Evolutionary conservation across 2,329 filamentous ascomycete genomes (phyloP).

Genomic region (Fusarium pseudonygamai): DNA sequence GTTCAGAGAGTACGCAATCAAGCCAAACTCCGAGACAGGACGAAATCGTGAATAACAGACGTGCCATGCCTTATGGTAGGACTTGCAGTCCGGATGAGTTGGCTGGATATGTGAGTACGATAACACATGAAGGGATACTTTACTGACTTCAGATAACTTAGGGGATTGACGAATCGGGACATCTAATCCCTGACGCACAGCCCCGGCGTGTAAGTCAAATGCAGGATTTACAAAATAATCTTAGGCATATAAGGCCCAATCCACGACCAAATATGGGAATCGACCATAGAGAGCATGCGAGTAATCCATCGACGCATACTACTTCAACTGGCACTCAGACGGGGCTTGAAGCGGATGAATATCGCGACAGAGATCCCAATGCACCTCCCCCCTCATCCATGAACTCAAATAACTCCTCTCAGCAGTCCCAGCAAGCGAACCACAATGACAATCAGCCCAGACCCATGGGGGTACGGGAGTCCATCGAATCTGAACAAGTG

Average conservation of each 20-base stretch:
- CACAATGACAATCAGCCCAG: neutral
- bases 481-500: neutral
- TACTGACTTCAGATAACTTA: neutral
- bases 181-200: neutral
- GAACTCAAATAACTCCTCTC: neutral
- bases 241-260: neutral
- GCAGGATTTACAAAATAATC: neutral
- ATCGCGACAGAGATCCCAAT: neutral
- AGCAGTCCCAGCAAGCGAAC: neutral
- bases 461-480: neutral
- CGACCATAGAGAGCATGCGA: accelerated
- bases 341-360: neutral
- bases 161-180: neutral
- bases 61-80: accelerated
- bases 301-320: neutral
- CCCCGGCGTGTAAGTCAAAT: neutral
- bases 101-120: neutral
- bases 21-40: accelerated
- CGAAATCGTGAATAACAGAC: neutral
- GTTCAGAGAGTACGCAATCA: neutral
- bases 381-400: neutral
- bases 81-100: conserved; percentile 3
- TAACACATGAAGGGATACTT: neutral
- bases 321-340: neutral
- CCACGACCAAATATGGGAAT: neutral